These are phyloP conservation scores for Lipomyces chichibuensis DNA, from an alignment of 805 yeast species.

Conservation along the genomic window DNA sequence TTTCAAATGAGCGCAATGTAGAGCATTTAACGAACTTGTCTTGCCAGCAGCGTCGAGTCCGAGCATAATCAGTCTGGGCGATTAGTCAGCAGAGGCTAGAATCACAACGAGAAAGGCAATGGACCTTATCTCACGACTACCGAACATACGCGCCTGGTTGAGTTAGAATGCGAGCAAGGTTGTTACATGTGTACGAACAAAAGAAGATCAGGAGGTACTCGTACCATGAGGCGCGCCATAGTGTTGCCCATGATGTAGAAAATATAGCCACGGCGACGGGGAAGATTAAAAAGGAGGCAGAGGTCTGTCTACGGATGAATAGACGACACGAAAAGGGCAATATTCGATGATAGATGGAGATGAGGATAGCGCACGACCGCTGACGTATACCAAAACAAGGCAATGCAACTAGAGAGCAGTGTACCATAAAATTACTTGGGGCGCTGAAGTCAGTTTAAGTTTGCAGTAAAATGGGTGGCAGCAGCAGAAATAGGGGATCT, in stretches of 20 bases:
- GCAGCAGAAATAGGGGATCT: too few species aligned
- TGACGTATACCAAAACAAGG: too few species aligned
- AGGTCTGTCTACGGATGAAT: too few species aligned
- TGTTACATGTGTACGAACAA: not conserved
- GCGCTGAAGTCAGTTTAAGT: too few species aligned
- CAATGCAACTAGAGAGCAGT: too few species aligned
- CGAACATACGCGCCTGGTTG: conserved; percentile 23
- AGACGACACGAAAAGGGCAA: too few species aligned
- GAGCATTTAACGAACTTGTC: conserved; percentile 37
- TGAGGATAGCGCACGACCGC: too few species aligned
- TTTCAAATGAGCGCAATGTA: not conserved
- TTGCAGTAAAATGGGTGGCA: too few species aligned
- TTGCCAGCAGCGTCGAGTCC: conserved; percentile 92
- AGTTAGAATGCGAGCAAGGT: not conserved
- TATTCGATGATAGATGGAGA: too few species aligned
- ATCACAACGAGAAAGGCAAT: not conserved
- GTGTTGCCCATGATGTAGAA: conserved; percentile 22
- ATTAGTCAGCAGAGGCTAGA: not conserved
- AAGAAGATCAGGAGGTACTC: not conserved
- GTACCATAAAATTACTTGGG: too few species aligned
- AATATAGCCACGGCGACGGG: too few species aligned
- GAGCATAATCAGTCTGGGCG: conserved; percentile 69
- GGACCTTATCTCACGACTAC: conserved; percentile 28
- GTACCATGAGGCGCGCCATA: conserved; percentile 25
- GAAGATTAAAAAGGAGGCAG: too few species aligned